Evolutionary conservation across 2,329 filamentous ascomycete species (phyloP), one percentile per base, ranked within the genome.

Genomic region (Eurotiales sp.): DNA sequence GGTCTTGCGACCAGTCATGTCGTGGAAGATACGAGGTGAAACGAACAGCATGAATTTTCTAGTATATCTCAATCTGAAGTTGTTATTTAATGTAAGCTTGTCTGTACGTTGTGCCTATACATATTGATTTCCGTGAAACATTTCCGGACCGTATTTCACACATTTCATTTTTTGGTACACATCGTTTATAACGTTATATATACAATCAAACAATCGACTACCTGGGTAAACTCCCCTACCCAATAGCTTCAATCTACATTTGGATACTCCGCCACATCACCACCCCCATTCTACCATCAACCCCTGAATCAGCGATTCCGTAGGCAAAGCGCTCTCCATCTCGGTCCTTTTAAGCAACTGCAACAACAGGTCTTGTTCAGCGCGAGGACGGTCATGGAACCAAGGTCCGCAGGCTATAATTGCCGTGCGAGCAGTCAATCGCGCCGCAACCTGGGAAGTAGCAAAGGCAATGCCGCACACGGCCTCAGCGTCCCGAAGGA

Each of bases 271-370:
- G 14, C 19, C 17, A 7, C 8, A 42, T 25, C 23, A 42, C 40
- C 40, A 56, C 30, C 58, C 53, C 68, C 69, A 75, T 4, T 60
- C 55, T 51, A 76, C 68, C 40, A 42, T 42, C 40, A 42, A 42
- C n/a, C 40, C 40, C n/a, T 42, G 40, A 22, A 42, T 42, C 17
- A 42, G 21, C 42, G 49, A 63, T 61, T 40, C 62, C 63, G 57
- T 68, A 70, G 43, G 61, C 66, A 21, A 67, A 70, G 57, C 69
- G 71, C 58, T 72, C 27, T 50, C 47, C 34, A 46, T 22, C 56
- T 59, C 58, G n/a, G 51, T 60, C 21, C 54, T 53, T 3, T 53
- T 49, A 30, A 60, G 55, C 15, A 62, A 53, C 36, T 61, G 58
- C 29, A 60, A 51, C 49, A 62, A 51, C 37, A 25, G 52, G 10